Conservation (phyloP, 148 eudicot species). For the Silene conica region DNA sequence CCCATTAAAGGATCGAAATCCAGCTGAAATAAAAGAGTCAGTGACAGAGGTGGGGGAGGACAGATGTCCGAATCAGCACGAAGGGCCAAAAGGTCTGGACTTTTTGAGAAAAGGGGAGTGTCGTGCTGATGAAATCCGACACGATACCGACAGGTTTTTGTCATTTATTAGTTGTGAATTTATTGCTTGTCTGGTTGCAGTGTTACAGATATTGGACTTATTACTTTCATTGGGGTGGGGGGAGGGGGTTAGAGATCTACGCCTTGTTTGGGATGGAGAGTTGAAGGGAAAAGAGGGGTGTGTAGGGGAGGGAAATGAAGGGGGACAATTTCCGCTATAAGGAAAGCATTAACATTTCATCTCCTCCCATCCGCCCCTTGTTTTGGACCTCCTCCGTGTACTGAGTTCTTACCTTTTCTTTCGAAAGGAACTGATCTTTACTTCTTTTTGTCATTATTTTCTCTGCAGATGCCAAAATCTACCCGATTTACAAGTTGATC, state of each 20-base stretch:
- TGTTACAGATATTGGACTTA: not conserved
- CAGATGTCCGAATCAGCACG: constrained; percentile 14
- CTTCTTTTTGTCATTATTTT: not conserved
- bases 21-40: constrained; percentile 24
- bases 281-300: too few species aligned
- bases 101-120: constrained; percentile 23
- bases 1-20: constrained; percentile 33
- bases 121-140: constrained; percentile 16
- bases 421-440: not conserved
- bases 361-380: too few species aligned
- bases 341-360: too few species aligned
- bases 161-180: not conserved
- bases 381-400: too few species aligned
- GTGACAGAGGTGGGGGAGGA: constrained; percentile 29
- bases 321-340: too few species aligned
- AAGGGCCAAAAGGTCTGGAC: constrained; percentile 18
- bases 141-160: constrained; percentile 29
- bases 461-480: constrained; percentile 49
- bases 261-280: too few species aligned
- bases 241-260: too few species aligned
- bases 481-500: constrained; percentile 40
- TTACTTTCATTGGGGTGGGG: not conserved
- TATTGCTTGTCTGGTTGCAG: not conserved
- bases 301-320: too few species aligned
- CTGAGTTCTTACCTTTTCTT: too few species aligned